Percentiles rank a stretch among this genome's conserved stretches.
phyloP scores from a whole-genome alignment of 257 asterid species.

The Ballota nigra region DNA sequence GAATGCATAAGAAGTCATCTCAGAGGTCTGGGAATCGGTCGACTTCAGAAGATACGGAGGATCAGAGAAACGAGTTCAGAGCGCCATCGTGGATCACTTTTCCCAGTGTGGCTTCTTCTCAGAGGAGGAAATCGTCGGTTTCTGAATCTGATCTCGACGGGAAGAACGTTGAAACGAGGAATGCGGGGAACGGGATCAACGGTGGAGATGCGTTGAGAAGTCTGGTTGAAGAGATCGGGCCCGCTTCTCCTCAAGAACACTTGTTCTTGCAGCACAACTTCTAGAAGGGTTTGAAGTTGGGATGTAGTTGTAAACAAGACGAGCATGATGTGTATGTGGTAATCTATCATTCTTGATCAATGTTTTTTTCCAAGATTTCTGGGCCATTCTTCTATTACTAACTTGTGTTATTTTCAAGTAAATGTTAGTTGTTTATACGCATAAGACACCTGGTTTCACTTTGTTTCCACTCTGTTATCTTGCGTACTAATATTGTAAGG shows the following conservation, averaged over 20 bases:
- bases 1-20: constrained; percentile 82
- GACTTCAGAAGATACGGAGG: constrained; percentile 72
- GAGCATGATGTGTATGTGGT: not conserved
- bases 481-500: not conserved
- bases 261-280: constrained; percentile 87
- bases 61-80: constrained; percentile 68
- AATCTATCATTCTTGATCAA: constrained; percentile 13
- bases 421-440: not conserved
- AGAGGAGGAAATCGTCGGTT: constrained; percentile 75
- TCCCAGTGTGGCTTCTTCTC: constrained; percentile 92
- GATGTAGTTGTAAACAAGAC: constrained; percentile 8
- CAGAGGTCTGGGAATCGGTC: constrained; percentile 71
- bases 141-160: constrained; percentile 80
- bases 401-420: not conserved
- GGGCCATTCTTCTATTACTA: not conserved
- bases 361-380: constrained; percentile 5
- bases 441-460: not conserved
- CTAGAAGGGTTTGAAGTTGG: constrained; percentile 28
- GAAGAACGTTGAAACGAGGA: constrained; percentile 46
- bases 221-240: constrained; percentile 83
- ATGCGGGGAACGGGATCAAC: constrained; percentile 36
- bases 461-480: not conserved
- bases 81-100: constrained; percentile 95
- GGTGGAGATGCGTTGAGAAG: constrained; percentile 63
- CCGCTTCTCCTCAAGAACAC: constrained; percentile 89